A percentile compares a stretch with the other conserved stretches of the same genome.
Evolutionary conservation across 495 filamentous ascomycete species (phyloP).

Genomic region (Parachaetomium inaequale): DNA sequence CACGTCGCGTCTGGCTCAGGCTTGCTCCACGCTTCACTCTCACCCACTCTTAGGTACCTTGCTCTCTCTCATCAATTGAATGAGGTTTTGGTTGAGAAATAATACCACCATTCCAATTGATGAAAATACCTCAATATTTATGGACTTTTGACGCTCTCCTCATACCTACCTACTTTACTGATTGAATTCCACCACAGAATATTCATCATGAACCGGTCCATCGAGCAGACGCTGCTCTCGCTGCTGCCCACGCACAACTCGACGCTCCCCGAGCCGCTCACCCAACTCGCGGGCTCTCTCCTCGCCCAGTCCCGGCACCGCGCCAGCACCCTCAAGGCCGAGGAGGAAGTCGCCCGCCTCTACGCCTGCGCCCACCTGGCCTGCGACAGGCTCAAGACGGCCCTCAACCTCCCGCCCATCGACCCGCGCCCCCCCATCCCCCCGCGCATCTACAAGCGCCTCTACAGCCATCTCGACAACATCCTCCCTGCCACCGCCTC

Average conservation of each 20-base stretch:
- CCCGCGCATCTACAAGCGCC: conserved; percentile 76
- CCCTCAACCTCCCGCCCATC: conserved; percentile 80
- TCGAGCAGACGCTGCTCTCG: conserved; percentile 70
- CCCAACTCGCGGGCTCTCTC: conserved; percentile 72
- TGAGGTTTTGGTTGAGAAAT: too few relatives aligned
- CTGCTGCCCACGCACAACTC: conserved; percentile 75
- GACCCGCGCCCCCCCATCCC: conserved; percentile 77
- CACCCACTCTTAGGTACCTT: too few relatives aligned
- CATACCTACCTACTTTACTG: too few relatives aligned
- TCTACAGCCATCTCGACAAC: conserved; percentile 75
- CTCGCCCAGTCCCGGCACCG: conserved; percentile 82
- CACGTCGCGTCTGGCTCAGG: neutral
- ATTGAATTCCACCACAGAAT: too few relatives aligned
- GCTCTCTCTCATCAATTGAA: too few relatives aligned
- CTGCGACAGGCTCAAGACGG: conserved; percentile 78
- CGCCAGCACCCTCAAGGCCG: conserved; percentile 72
- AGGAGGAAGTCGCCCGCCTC: conserved; percentile 81
- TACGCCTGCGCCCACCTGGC: conserved; percentile 92
- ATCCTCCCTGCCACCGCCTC: conserved; percentile 52
- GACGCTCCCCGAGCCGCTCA: conserved; percentile 67
- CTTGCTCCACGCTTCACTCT: too few relatives aligned
- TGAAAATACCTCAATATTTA: too few relatives aligned
- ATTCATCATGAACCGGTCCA: conserved; percentile 66
- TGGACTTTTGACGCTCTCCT: too few relatives aligned
- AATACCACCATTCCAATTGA: too few relatives aligned